A percentile compares a stretch with the other conserved stretches of the same genome.
Evolutionary conservation across 192 early-diverging fungal genomes (phyloP).

Genomic region (Globomyces pollinis-pini): DNA sequence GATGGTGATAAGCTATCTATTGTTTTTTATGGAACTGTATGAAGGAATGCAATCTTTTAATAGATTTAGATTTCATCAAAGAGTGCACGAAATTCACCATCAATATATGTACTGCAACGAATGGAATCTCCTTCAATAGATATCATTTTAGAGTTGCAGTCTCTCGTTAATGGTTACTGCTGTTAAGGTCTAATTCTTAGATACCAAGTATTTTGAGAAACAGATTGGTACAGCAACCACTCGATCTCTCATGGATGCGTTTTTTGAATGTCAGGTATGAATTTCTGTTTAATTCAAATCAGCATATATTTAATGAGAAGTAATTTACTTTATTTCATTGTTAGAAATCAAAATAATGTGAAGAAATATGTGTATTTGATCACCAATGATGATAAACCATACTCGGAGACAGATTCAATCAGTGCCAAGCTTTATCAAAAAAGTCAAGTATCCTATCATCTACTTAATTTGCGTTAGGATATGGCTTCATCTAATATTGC

Average conservation of each 20-base stretch:
- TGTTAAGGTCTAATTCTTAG: constrained; percentile 6
- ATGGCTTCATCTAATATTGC: constrained; percentile 47
- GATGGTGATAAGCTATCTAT: not conserved
- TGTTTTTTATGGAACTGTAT: constrained; percentile 10
- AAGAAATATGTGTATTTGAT: constrained; percentile 64
- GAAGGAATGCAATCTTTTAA: not conserved
- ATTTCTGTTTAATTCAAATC: not conserved
- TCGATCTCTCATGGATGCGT: constrained; percentile 52
- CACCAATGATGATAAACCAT: constrained; percentile 61
- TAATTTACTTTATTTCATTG: constrained; percentile 13
- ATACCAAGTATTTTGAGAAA: constrained; percentile 10
- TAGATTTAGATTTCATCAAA: not conserved
- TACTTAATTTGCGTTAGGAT: constrained; percentile 33
- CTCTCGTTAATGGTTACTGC: constrained; percentile 40
- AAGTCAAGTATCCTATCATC: constrained; percentile 41
- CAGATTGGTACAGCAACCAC: constrained; percentile 39
- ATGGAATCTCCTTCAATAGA: constrained; percentile 53
- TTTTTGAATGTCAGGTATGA: constrained; percentile 39
- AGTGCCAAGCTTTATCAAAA: constrained; percentile 27
- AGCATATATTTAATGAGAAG: constrained; percentile 2
- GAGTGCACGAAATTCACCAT: not conserved
- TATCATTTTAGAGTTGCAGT: constrained; percentile 53
- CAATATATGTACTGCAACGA: constrained; percentile 52
- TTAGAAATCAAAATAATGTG: constrained; percentile 32
- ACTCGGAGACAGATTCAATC: constrained; percentile 40